phyloP scores from a whole-genome alignment of 2,329 filamentous ascomycete genomes.

The Plenodomus lindquistii region DNA sequence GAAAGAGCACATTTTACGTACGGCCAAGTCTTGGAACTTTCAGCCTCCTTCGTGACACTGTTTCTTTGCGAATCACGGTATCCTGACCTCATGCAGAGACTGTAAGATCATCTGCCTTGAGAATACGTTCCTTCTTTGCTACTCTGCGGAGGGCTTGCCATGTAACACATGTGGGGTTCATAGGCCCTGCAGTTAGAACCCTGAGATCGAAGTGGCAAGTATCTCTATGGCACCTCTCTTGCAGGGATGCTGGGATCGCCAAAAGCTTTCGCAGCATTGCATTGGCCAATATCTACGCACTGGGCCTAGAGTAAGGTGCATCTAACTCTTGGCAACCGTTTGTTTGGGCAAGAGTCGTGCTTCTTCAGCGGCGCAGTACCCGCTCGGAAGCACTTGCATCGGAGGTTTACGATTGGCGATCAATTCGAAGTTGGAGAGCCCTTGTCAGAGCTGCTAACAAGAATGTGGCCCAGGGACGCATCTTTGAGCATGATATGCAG shows the following conservation, averaged over 20 bases:
- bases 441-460: neutral
- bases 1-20: neutral
- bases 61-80: neutral
- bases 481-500: no score
- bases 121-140: no score
- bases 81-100: no score
- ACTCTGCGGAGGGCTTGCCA: no score
- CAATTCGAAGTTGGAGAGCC: neutral
- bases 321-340: neutral
- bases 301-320: neutral
- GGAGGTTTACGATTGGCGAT: neutral
- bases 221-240: neutral
- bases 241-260: neutral
- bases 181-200: no score
- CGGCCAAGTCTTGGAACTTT: neutral
- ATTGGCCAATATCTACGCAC: neutral
- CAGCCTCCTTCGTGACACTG: neutral
- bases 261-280: neutral
- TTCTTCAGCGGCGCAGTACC: neutral
- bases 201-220: neutral
- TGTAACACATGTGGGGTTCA: neutral
- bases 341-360: neutral
- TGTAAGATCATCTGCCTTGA: no score
- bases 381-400: neutral
- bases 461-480: no score